A percentile compares a stretch with the other conserved stretches of the same genome.
These are phyloP conservation scores for Aspergillus panamensis DNA, from an alignment of 495 filamentous ascomycete genomes.

Conservation along the genomic window DNA sequence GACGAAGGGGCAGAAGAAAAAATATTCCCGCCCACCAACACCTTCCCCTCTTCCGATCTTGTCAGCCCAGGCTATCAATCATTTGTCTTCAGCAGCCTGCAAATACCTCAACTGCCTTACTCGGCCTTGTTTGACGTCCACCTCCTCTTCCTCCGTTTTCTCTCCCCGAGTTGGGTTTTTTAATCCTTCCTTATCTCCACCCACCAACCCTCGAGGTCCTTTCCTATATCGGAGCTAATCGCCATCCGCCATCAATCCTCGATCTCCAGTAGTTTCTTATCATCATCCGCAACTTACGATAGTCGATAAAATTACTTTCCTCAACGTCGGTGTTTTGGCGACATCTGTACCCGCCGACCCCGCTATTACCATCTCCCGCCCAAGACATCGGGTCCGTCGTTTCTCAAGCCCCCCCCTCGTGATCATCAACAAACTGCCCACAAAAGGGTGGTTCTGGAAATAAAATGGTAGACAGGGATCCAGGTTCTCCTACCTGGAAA, in stretches of 20 bases:
- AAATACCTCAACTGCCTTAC: conserved; percentile 18
- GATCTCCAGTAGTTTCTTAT: conserved; percentile 1
- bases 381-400: conserved; percentile 9
- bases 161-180: conserved; percentile 10
- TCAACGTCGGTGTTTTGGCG: conserved; percentile 11
- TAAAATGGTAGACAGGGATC: conserved; percentile 94
- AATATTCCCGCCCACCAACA: conserved; percentile 14
- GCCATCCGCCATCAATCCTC: conserved; percentile 4
- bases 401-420: conserved; percentile 9
- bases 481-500: conserved; percentile 95
- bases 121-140: conserved; percentile 19
- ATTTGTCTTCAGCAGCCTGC: conserved; percentile 24
- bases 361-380: conserved; percentile 12
- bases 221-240: conserved; percentile 15
- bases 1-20: conserved; percentile 10
- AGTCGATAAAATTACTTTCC: conserved; percentile 9
- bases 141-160: conserved; percentile 16
- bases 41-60: conserved; percentile 12
- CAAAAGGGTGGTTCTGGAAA: conserved; percentile 43
- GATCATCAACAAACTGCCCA: conserved; percentile 17
- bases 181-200: conserved; percentile 16
- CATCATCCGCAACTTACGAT: conserved; percentile 2
- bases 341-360: conserved; percentile 16
- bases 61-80: conserved; percentile 27
- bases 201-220: neutral